Evolutionary conservation across 2,329 filamentous ascomycete genomes (phyloP).

Genomic region (Alternaria panax): DNA sequence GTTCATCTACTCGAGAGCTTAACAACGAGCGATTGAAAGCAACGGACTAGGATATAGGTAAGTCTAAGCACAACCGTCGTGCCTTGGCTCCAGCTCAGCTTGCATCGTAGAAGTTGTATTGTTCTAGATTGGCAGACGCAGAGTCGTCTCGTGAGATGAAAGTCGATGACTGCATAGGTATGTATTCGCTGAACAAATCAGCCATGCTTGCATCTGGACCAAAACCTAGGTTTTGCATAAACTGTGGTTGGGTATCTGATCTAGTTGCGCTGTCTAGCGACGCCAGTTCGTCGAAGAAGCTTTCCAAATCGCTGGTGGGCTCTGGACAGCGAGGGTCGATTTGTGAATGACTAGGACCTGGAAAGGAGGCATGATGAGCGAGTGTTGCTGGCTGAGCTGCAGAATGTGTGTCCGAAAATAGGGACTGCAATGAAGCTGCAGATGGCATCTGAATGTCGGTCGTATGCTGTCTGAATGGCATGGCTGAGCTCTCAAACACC

Average conservation of each 20-base stretch:
- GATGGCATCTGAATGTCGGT: slow-evolving; percentile 23
- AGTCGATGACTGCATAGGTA: slow-evolving; percentile 46
- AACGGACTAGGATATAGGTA: background rate
- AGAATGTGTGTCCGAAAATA: slow-evolving; percentile 10
- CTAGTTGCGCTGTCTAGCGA: slow-evolving; percentile 63
- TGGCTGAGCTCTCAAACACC: background rate
- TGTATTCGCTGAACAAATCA: slow-evolving; percentile 59
- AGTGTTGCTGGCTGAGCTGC: slow-evolving; percentile 3
- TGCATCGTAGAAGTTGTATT: slow-evolving; percentile 37
- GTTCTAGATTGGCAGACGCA: slow-evolving; percentile 33
- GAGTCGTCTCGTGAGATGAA: slow-evolving; percentile 38
- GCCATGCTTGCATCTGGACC: slow-evolving; percentile 67
- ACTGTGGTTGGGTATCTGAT: slow-evolving; percentile 65
- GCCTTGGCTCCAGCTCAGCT: slow-evolving; percentile 12
- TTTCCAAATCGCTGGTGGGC: slow-evolving; percentile 55
- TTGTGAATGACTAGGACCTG: slow-evolving; percentile 18
- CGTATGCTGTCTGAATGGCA: slow-evolving; percentile 6
- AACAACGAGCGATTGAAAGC: background rate
- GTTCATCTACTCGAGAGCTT: background rate
- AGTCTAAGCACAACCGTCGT: background rate
- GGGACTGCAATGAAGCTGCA: slow-evolving; percentile 30
- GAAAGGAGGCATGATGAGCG: slow-evolving; percentile 19
- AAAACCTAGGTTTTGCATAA: slow-evolving; percentile 73
- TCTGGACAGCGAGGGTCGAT: slow-evolving; percentile 43
- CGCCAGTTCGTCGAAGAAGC: slow-evolving; percentile 65